Conservation (phyloP, 2,329 filamentous ascomycete species). For the Trichoderma breve region DNA sequence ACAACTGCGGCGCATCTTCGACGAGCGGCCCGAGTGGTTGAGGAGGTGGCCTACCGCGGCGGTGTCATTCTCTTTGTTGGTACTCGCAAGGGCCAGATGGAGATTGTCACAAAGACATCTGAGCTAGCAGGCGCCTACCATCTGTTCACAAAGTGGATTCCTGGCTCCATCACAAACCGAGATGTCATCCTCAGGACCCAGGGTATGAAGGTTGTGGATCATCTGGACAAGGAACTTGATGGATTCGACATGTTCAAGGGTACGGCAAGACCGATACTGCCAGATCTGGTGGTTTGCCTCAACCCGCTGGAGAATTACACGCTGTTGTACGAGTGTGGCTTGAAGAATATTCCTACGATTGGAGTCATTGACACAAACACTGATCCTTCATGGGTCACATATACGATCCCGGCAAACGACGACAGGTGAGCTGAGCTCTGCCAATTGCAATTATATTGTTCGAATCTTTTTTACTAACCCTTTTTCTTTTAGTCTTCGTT, state of each 20-base stretch:
- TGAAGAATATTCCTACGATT: slow-evolving; percentile 88
- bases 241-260: slow-evolving; percentile 66
- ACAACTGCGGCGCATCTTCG: slow-evolving; percentile 83
- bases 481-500: slow-evolving; percentile 62
- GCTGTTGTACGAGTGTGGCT: slow-evolving; percentile 83
- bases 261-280: slow-evolving; percentile 66
- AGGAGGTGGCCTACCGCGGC: slow-evolving; percentile 77
- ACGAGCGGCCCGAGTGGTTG: slow-evolving; percentile 88
- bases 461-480: not conserved
- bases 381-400: slow-evolving; percentile 91
- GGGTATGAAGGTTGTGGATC: slow-evolving; percentile 72
- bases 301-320: slow-evolving; percentile 93
- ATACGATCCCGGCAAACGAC: slow-evolving; percentile 94
- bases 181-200: slow-evolving; percentile 78
- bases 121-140: slow-evolving; percentile 77
- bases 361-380: slow-evolving; percentile 92
- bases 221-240: slow-evolving; percentile 58
- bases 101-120: slow-evolving; percentile 77
- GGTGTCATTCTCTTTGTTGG: slow-evolving; percentile 90
- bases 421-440: slow-evolving; percentile 63
- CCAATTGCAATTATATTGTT: not conserved
- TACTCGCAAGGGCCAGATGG: slow-evolving; percentile 76
- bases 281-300: slow-evolving; percentile 87
- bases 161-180: slow-evolving; percentile 88
- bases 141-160: slow-evolving; percentile 89